A percentile compares a stretch with the other conserved stretches of the same genome.
phyloP scores from a whole-genome alignment of 176 grass and related monocot species.

The Oryza punctata region DNA sequence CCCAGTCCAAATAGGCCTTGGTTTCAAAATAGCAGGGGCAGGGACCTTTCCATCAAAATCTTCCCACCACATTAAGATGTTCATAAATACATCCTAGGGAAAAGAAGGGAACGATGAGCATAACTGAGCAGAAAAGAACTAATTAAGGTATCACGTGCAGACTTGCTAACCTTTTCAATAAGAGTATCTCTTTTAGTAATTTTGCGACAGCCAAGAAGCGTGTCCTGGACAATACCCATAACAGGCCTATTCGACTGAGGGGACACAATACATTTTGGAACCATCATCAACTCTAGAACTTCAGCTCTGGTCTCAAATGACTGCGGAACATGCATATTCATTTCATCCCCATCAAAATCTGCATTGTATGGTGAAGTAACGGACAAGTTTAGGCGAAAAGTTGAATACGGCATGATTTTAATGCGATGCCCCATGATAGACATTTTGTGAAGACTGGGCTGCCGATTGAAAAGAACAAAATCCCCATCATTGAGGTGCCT shows the following conservation, averaged over 20 bases:
- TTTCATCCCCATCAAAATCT: conserved; percentile 99
- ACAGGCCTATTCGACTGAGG: conserved; percentile 94
- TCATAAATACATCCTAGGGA: conserved; percentile 96
- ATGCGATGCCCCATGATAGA: conserved; percentile 99
- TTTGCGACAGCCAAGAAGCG: conserved; percentile 86
- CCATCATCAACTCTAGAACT: conserved; percentile 98
- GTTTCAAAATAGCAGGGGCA: conserved; percentile 90
- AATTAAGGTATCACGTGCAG: neutral
- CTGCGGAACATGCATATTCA: conserved; percentile 99
- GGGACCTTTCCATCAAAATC: conserved; percentile 98
- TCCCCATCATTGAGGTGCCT: conserved; percentile 91
- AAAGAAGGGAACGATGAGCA: conserved; percentile 29
- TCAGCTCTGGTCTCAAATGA: conserved; percentile 98
- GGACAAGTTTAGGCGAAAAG: conserved; percentile 88
- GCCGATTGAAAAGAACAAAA: conserved; percentile 95
- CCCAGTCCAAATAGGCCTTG: conserved; percentile 94
- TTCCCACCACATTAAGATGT: conserved; percentile 99
- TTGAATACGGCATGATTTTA: conserved; percentile 99
- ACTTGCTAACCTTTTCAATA: conserved; percentile 80
- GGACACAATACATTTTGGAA: conserved; percentile 98
- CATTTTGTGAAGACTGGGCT: conserved; percentile 99
- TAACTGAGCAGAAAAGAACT: conserved; percentile 28
- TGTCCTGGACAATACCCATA: conserved; percentile 99
- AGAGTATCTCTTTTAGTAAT: conserved; percentile 96
- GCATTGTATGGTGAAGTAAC: conserved; percentile 99